Conservation (phyloP, 164 flowering plant species). For the Magnolia kwangsiensis region DNA sequence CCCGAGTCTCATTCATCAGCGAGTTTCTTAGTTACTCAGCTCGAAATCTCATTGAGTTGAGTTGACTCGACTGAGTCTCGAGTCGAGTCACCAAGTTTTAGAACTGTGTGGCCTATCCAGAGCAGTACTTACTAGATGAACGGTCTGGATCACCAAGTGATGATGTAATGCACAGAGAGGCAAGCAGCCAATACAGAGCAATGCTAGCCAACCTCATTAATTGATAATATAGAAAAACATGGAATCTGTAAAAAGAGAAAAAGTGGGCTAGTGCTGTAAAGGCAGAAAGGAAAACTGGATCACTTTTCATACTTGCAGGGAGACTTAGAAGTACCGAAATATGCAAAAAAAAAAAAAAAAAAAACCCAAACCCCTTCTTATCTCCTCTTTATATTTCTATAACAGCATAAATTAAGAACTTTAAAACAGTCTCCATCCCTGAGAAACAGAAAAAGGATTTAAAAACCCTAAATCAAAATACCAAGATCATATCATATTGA, state of each 20-base stretch:
- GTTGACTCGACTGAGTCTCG: too few relatives aligned
- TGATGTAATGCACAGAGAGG: background rate
- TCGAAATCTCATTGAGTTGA: too few relatives aligned
- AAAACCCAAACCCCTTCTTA: background rate
- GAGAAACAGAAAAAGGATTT: background rate
- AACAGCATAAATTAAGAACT: background rate
- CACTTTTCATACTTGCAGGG: background rate
- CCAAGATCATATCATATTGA: background rate
- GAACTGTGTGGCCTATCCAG: too few relatives aligned
- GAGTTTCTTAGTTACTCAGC: too few relatives aligned
- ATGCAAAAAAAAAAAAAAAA: background rate
- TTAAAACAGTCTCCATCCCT: background rate
- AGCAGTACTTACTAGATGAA: background rate
- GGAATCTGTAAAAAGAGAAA: background rate
- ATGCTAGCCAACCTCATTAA: background rate
- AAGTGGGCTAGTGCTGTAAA: background rate
- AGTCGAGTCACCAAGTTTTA: too few relatives aligned
- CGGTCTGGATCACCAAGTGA: background rate
- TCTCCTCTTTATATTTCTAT: background rate
- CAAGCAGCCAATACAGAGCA: too few relatives aligned
- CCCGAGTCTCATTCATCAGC: too few relatives aligned
- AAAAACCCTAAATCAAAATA: background rate
- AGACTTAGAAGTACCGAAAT: background rate
- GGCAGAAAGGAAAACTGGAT: constrained; percentile 2
- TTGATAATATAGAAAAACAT: background rate